Conservation (phyloP, 345 rosid species). For the Cardiospermum halicacabum region DNA sequence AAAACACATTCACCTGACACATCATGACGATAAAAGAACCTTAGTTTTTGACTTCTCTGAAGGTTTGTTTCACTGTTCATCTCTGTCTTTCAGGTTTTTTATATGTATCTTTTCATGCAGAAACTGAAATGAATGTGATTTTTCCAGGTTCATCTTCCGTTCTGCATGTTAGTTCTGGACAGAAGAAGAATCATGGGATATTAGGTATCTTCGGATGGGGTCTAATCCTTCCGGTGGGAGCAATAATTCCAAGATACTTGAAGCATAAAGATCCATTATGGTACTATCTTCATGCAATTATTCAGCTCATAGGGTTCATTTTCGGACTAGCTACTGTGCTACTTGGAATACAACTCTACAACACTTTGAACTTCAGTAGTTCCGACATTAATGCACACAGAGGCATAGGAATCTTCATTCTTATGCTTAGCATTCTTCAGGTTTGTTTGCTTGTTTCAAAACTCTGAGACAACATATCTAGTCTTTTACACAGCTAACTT, state of each 20-base stretch:
- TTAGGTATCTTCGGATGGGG: slow-evolving; percentile 79
- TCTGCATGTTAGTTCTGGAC: slow-evolving; percentile 22
- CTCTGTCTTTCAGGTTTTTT: not conserved
- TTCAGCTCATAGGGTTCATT: slow-evolving; percentile 68
- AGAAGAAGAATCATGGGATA: slow-evolving; percentile 70
- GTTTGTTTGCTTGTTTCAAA: slow-evolving; percentile 38
- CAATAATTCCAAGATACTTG: slow-evolving; percentile 69
- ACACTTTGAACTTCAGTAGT: slow-evolving; percentile 24
- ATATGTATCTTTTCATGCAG: not conserved
- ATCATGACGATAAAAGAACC: slow-evolving; percentile 67
- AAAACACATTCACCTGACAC: slow-evolving; percentile 36
- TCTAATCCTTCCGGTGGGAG: slow-evolving; percentile 68
- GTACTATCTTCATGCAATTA: slow-evolving; percentile 67
- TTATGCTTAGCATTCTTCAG: slow-evolving; percentile 75
- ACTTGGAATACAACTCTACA: slow-evolving; percentile 63
- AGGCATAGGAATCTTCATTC: slow-evolving; percentile 78
- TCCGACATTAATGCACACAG: slow-evolving; percentile 59
- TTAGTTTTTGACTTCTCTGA: slow-evolving; percentile 63
- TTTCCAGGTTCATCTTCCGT: slow-evolving; percentile 40
- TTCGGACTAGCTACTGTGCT: slow-evolving; percentile 56
- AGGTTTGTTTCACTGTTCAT: slow-evolving; percentile 44
- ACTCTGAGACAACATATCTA: not conserved
- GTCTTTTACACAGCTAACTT: not conserved
- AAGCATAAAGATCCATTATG: slow-evolving; percentile 84
- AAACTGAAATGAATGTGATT: not conserved